Base-by-base conservation (phyloP, 129 eudicot species). In the Rutidosis leptorrhynchoides region DNA sequence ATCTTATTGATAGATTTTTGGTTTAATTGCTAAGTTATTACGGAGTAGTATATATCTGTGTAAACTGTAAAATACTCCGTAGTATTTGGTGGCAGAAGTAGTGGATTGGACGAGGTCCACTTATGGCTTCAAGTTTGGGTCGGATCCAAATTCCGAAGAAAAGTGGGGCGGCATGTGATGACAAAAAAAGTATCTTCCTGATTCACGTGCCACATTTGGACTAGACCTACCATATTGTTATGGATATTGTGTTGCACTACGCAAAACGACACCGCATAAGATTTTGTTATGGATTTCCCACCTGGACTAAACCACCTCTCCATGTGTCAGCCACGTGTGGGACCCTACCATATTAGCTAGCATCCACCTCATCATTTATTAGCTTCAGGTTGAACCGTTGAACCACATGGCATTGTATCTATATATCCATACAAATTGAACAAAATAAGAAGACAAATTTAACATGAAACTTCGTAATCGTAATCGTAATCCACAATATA, bases 311-410 rank as follows among this genome's bases (percentile, higher is more conserved):
- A 17, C 62, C 49, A 23, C 43, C 62, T 46, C 72, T 60, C 64
- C 77, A 21, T 70, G 74, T 67, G 79, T 69, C 69, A 19, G 52
- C 58, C 74, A 75, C 74, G 79, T 75, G 69, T 75, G 74, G 58
- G 62, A 59, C 79, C 79, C 79, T 26, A 75, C 79, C 73, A 74
- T 33, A 66, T 33, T 66, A 74, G 79, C 68, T 57, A 58, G 30
- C 61, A 74, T 74, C 79, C 45, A 74, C 73, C 79, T 74, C 73
- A 74, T 74, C 73, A 66, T 58, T 74, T 45, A 74, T 74, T 48
- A 74, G 35, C 35, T 19, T n/a, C 20, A 19, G 62, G 15, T 72
- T 48, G 52, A 25, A 71, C 64, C 71, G 15, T 72, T 48, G 52
- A 25, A 71, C 64, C 71, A 73, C 71, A 73, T 73, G 49, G 14